Evolutionary conservation across 129 eudicot species (phyloP).

Genomic region (Dittrichia graveolens): DNA sequence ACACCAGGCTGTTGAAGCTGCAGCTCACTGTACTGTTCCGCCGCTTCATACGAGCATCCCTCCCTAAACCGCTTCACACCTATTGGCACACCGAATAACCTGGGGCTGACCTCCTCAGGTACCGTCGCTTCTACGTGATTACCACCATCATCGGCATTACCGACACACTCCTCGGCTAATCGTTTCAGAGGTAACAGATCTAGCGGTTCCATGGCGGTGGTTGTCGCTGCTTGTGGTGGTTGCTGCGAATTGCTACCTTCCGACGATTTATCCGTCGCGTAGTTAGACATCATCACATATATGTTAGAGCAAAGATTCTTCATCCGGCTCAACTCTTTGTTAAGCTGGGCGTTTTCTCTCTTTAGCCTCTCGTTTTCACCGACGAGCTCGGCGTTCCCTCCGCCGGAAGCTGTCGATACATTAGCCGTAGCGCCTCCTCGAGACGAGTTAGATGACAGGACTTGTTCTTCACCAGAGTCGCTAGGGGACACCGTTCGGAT

Average conservation of each 20-base stretch:
- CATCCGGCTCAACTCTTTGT: slow-evolving; percentile 69
- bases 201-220: slow-evolving; percentile 36
- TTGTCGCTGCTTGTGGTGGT: background rate
- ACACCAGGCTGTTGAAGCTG: slow-evolving; percentile 56
- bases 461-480: slow-evolving; percentile 88
- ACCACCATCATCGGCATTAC: background rate
- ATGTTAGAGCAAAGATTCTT: slow-evolving; percentile 71
- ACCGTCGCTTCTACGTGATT: slow-evolving; percentile 13
- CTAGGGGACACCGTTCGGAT: slow-evolving; percentile 51
- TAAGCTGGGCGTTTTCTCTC: slow-evolving; percentile 71
- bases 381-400: slow-evolving; percentile 50
- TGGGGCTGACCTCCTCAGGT: slow-evolving; percentile 36
- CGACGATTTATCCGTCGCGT: slow-evolving; percentile 38
- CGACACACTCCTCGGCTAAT: slow-evolving; percentile 40
- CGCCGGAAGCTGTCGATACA: slow-evolving; percentile 25
- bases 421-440: slow-evolving; percentile 44
- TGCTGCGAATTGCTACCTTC: slow-evolving; percentile 39
- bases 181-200: slow-evolving; percentile 64
- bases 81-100: slow-evolving; percentile 73
- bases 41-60: slow-evolving; percentile 26
- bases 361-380: slow-evolving; percentile 78
- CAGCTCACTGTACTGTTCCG: slow-evolving; percentile 46
- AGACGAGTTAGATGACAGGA: slow-evolving; percentile 71
- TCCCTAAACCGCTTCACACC: slow-evolving; percentile 72
- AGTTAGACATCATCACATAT: slow-evolving; percentile 63